Percentiles rank a stretch among this genome's conserved stretches.
These are phyloP conservation scores for Hibiscus tridactylites DNA, from an alignment of 345 rosid species.

Conservation along the genomic window DNA sequence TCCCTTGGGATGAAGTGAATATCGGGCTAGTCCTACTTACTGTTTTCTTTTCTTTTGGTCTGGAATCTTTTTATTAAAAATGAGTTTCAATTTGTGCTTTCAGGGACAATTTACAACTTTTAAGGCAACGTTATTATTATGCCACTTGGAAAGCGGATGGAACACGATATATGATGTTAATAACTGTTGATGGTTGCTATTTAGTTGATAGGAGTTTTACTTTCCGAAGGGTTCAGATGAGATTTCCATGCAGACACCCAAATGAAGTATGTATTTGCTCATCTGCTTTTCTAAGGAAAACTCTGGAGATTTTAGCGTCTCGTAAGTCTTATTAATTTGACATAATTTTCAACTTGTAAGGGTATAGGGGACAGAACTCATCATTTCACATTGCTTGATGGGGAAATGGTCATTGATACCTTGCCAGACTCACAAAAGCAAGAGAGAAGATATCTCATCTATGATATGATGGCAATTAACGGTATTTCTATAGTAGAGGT, in stretches of 20 bases:
- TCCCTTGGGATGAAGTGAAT: neutral
- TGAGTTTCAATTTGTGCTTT: slow-evolving; percentile 8
- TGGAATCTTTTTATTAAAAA: neutral
- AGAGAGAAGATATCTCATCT: slow-evolving; percentile 96
- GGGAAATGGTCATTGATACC: slow-evolving; percentile 95
- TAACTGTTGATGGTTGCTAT: slow-evolving; percentile 83
- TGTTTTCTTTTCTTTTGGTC: slow-evolving; percentile 8
- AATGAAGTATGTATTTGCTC: slow-evolving; percentile 50
- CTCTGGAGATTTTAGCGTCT: slow-evolving; percentile 2
- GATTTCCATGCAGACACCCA: slow-evolving; percentile 69
- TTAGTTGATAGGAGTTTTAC: slow-evolving; percentile 80
- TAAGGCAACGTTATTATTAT: slow-evolving; percentile 90
- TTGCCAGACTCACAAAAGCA: slow-evolving; percentile 82
- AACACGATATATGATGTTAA: slow-evolving; percentile 95
- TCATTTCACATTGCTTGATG: slow-evolving; percentile 87
- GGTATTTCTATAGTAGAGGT: slow-evolving; percentile 74
- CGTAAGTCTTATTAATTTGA: slow-evolving; percentile 10
- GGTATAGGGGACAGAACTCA: slow-evolving; percentile 72
- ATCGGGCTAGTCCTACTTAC: neutral
- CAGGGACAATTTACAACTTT: slow-evolving; percentile 85
- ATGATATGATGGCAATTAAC: slow-evolving; percentile 88
- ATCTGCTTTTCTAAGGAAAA: slow-evolving; percentile 6
- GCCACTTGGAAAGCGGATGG: slow-evolving; percentile 99
- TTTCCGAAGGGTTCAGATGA: slow-evolving; percentile 92
- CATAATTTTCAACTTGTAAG: slow-evolving; percentile 31